Evolutionary conservation across 1,284 basidiomycete genomes (phyloP).

Genomic region (Puccinia coronata): DNA sequence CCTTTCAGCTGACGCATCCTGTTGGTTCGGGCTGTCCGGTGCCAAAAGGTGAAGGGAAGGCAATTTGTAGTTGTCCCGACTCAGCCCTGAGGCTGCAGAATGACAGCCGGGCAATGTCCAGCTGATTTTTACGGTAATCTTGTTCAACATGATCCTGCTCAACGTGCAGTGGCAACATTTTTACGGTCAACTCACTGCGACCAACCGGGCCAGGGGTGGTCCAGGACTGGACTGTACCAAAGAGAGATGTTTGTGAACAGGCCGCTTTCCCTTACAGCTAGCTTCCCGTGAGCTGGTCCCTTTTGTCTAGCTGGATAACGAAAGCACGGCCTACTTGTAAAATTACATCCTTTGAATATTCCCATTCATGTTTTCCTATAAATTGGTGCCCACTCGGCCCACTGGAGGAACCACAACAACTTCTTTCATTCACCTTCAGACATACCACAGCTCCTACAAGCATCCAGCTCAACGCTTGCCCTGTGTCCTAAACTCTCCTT

Average conservation of each 20-base stretch:
- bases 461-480: conserved; percentile 12
- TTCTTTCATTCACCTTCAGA: conserved; percentile 7
- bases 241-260: conserved; percentile 4
- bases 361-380: conserved; percentile 24
- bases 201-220: neutral
- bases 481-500: conserved; percentile 17
- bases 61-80: neutral
- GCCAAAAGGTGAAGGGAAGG: neutral
- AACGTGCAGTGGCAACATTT: neutral
- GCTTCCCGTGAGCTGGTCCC: neutral
- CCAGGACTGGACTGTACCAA: conserved; percentile 5
- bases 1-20: neutral
- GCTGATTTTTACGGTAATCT: neutral
- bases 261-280: neutral
- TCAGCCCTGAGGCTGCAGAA: neutral
- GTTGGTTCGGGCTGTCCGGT: neutral
- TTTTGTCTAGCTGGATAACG: neutral
- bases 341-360: conserved; percentile 1
- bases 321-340: neutral
- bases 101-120: neutral
- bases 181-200: neutral
- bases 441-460: neutral
- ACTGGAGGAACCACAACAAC: neutral
- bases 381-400: conserved; percentile 24
- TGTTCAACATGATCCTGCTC: neutral